Conservation (phyloP, 73 alveolate species). For the Paramecium pentaurelia region DNA sequence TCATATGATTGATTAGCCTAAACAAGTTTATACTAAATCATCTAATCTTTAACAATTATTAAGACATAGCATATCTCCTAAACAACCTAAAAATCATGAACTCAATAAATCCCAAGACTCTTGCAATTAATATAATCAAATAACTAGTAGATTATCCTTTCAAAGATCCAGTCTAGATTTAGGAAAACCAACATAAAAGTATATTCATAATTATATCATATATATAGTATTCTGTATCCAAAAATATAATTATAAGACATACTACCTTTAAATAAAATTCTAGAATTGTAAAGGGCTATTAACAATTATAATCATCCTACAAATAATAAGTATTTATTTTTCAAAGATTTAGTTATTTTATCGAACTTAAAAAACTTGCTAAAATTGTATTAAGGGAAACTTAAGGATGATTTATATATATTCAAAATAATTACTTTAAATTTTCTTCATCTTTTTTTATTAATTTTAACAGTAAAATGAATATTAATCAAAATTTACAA, state of each 20-base stretch:
- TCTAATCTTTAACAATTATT: background rate
- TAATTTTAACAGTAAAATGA: background rate
- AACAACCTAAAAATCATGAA: background rate
- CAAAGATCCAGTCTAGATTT: conserved; percentile 22
- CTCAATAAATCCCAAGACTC: background rate
- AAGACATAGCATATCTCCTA: background rate
- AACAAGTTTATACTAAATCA: background rate
- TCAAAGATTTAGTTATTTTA: background rate
- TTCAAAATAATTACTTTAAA: background rate
- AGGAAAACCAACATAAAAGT: background rate
- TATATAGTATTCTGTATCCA: background rate
- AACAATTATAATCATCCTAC: background rate
- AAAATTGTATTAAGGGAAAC: background rate
- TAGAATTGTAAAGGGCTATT: background rate
- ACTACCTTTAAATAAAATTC: background rate
- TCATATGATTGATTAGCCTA: background rate
- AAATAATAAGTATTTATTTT: background rate
- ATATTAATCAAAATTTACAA: background rate
- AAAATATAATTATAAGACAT: background rate
- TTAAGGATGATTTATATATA: background rate
- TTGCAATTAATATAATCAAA: background rate
- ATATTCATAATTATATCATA: background rate
- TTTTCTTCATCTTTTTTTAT: background rate
- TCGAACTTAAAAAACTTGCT: background rate
- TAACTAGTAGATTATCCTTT: conserved; percentile 1